Conservation (phyloP, 139 green algal species). For the Coccomyxa sp. region DNA sequence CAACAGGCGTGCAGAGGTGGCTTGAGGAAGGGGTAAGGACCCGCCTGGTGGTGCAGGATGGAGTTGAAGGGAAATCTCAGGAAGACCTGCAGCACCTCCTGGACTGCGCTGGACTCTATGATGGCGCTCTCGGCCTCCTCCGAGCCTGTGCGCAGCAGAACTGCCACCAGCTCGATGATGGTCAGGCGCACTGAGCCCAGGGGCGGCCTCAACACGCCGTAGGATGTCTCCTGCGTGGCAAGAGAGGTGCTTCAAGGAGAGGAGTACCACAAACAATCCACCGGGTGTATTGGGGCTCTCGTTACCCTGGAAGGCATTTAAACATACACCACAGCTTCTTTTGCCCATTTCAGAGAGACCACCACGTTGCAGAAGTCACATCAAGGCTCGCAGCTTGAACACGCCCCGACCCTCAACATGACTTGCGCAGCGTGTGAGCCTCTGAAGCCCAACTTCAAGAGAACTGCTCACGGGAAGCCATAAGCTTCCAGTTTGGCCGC, state of each 20-base stretch:
- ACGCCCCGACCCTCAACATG: too few species aligned
- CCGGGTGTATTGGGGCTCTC: not conserved
- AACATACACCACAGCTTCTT: too few species aligned
- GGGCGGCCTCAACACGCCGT: slow-evolving; percentile 66
- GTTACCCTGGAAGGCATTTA: not conserved
- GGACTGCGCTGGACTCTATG: slow-evolving; percentile 41
- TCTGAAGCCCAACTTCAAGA: too few species aligned
- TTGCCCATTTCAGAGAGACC: too few species aligned
- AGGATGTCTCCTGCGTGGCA: slow-evolving; percentile 60
- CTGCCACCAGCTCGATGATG: slow-evolving; percentile 73
- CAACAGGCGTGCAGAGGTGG: not conserved
- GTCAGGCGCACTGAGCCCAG: slow-evolving; percentile 71
- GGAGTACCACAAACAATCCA: not conserved
- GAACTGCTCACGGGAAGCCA: too few species aligned
- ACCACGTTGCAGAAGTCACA: too few species aligned
- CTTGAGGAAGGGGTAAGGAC: not conserved
- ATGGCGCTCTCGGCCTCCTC: slow-evolving; percentile 49
- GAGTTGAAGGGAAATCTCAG: slow-evolving; percentile 87
- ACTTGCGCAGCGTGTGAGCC: too few species aligned
- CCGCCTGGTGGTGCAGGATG: slow-evolving; percentile 75
- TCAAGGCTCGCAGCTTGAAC: too few species aligned
- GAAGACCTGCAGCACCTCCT: slow-evolving; percentile 68
- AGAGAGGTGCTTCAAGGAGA: not conserved
- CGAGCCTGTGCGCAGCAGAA: slow-evolving; percentile 64
- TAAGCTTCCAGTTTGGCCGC: not conserved